These are phyloP conservation scores for Termitomyces sp. DNA, from an alignment of 768 basidiomycete species.

Conservation along the genomic window DNA sequence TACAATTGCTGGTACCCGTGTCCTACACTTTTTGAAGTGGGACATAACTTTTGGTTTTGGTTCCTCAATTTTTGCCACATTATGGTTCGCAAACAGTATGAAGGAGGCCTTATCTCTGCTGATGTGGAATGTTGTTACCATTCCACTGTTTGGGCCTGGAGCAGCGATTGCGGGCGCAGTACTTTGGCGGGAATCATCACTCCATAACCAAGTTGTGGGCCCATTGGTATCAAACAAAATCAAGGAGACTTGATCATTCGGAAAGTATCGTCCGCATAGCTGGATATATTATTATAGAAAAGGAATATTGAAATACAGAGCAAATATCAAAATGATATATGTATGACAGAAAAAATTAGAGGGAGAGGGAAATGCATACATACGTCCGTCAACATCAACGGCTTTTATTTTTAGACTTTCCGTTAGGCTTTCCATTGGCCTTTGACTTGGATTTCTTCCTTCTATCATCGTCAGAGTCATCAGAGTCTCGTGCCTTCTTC, in stretches of 20 bases:
- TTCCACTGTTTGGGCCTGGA: constrained; percentile 42
- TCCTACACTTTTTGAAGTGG: constrained; percentile 46
- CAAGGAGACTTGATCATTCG: neutral
- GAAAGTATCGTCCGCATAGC: neutral
- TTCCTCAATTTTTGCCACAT: constrained; percentile 36
- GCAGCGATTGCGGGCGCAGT: constrained; percentile 43
- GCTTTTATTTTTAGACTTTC: constrained; percentile 9
- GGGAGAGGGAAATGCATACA: neutral
- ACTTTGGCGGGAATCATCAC: constrained; percentile 41
- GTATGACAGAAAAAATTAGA: too few relatives aligned
- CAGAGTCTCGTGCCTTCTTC: constrained; percentile 39
- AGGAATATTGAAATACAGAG: neutral
- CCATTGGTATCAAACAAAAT: neutral
- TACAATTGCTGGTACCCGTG: constrained; percentile 21
- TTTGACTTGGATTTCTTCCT: constrained; percentile 42
- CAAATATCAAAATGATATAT: neutral
- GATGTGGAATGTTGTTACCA: constrained; percentile 38
- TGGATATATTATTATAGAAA: neutral
- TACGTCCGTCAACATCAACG: too few relatives aligned
- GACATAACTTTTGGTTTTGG: constrained; percentile 35
- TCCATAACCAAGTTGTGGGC: neutral
- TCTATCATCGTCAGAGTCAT: constrained; percentile 46
- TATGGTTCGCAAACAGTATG: constrained; percentile 40
- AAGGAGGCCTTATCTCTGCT: constrained; percentile 28
- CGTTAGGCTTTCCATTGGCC: constrained; percentile 23